phyloP scores from a whole-genome alignment of 129 eudicot species.

The Tagetes erecta region DNA sequence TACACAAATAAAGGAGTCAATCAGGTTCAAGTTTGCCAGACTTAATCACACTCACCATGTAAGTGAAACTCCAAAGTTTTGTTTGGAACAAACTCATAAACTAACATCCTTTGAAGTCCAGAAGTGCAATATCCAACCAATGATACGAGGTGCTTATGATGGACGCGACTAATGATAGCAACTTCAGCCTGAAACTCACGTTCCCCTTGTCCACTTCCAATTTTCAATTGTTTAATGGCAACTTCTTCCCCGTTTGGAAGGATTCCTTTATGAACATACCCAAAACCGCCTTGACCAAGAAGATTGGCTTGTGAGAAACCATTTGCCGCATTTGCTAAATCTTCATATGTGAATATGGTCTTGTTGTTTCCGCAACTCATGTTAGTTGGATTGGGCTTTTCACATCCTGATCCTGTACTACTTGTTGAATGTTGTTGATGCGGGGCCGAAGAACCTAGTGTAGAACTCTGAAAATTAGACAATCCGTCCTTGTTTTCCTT shows the following conservation, averaged over 20 bases:
- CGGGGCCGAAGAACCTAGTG: constrained; percentile 33
- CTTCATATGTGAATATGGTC: constrained; percentile 65
- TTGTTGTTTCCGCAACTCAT: constrained; percentile 33
- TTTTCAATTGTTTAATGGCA: constrained; percentile 82
- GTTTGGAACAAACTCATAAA: constrained; percentile 84
- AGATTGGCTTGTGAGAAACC: constrained; percentile 65
- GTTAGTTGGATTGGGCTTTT: constrained; percentile 34
- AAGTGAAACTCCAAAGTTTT: constrained; percentile 77
- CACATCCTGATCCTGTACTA: constrained; percentile 48
- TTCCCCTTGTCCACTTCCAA: constrained; percentile 92
- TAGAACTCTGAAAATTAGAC: constrained; percentile 27
- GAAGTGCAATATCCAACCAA: constrained; percentile 80
- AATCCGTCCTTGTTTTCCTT: constrained; percentile 26
- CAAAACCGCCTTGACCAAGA: constrained; percentile 98
- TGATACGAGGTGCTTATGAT: constrained; percentile 78
- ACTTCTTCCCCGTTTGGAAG: constrained; percentile 64
- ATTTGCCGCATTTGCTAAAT: constrained; percentile 62
- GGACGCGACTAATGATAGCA: constrained; percentile 71
- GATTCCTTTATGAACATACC: constrained; percentile 83
- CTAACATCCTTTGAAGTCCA: constrained; percentile 68
- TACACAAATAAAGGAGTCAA: constrained; percentile 5
- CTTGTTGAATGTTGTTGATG: constrained; percentile 45
- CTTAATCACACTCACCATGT: constrained; percentile 55
- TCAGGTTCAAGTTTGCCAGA: constrained; percentile 10
- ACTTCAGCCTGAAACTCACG: constrained; percentile 99